Percentiles rank a stretch among this genome's conserved stretches.
These are phyloP conservation scores for Daldinia sp. DNA, from an alignment of 2,329 filamentous ascomycete genomes.

Conservation along the genomic window DNA sequence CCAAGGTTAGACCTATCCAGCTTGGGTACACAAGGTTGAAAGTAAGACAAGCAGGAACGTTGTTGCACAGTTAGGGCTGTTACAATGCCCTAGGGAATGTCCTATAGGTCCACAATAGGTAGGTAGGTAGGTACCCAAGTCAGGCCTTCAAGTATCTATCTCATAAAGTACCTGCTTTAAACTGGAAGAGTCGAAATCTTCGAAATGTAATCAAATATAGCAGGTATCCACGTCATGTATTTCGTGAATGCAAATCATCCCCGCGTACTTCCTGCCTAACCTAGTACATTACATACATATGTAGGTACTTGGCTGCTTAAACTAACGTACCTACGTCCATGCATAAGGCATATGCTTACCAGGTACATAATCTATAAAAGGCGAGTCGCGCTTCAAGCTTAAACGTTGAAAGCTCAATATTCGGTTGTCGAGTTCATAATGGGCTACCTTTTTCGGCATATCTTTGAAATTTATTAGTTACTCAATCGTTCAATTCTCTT, in stretches of 20 bases:
- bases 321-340: not conserved
- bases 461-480: too few species aligned
- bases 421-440: too few species aligned
- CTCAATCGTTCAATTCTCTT: too few species aligned
- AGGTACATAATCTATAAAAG: too few species aligned
- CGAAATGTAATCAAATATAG: not conserved
- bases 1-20: not conserved
- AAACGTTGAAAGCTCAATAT: too few species aligned
- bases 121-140: not conserved
- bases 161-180: not conserved
- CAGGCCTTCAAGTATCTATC: too few species aligned
- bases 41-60: constrained; percentile 24
- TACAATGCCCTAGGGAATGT: constrained; percentile 8
- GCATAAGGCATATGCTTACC: too few species aligned
- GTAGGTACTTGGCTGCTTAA: not conserved
- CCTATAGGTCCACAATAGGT: not conserved
- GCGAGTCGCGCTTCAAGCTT: too few species aligned
- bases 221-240: not conserved
- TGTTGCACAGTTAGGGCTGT: constrained; percentile 27
- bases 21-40: not conserved
- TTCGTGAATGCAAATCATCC: not conserved
- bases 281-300: not conserved
- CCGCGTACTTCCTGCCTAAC: not conserved
- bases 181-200: not conserved
- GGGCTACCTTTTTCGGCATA: too few species aligned